These are phyloP conservation scores for Incumbomyces lentus DNA, from an alignment of 2,329 filamentous ascomycete genomes.

Conservation along the genomic window DNA sequence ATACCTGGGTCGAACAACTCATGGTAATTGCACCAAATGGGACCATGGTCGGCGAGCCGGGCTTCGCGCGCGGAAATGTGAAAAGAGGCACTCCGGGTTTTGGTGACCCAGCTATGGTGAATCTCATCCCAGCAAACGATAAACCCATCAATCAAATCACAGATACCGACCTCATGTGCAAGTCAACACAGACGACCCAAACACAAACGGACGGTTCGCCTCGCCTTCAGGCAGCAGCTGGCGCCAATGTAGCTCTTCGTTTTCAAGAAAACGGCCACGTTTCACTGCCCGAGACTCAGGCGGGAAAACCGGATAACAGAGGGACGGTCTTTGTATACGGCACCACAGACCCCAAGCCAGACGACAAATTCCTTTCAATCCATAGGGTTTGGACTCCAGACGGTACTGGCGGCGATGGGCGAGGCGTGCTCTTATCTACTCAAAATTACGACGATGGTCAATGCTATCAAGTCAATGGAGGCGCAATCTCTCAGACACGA, in stretches of 20 bases:
- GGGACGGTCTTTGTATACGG: slow-evolving; percentile 69
- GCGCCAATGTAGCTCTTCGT: slow-evolving; percentile 55
- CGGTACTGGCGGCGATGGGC: slow-evolving; percentile 68
- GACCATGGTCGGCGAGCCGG: slow-evolving; percentile 57
- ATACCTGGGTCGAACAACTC: slow-evolving; percentile 76
- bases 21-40: slow-evolving; percentile 63
- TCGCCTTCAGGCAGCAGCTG: slow-evolving; percentile 49
- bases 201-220: slow-evolving; percentile 51
- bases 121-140: slow-evolving; percentile 51
- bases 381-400: slow-evolving; percentile 68
- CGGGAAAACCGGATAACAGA: slow-evolving; percentile 52
- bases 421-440: slow-evolving; percentile 64
- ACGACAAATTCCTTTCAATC: slow-evolving; percentile 53
- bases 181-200: slow-evolving; percentile 49
- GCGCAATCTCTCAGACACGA: slow-evolving; percentile 49
- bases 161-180: slow-evolving; percentile 51
- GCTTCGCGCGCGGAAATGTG: slow-evolving; percentile 64
- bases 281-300: slow-evolving; percentile 46
- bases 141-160: slow-evolving; percentile 38
- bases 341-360: slow-evolving; percentile 48
- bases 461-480: slow-evolving; percentile 70
- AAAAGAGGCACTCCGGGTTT: slow-evolving; percentile 47
- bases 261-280: slow-evolving; percentile 73
- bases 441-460: slow-evolving; percentile 82
- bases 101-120: slow-evolving; percentile 48